A percentile compares a stretch with the other conserved stretches of the same genome.
phyloP scores from a whole-genome alignment of 139 green algal species.

The Marvania coccoides region DNA sequence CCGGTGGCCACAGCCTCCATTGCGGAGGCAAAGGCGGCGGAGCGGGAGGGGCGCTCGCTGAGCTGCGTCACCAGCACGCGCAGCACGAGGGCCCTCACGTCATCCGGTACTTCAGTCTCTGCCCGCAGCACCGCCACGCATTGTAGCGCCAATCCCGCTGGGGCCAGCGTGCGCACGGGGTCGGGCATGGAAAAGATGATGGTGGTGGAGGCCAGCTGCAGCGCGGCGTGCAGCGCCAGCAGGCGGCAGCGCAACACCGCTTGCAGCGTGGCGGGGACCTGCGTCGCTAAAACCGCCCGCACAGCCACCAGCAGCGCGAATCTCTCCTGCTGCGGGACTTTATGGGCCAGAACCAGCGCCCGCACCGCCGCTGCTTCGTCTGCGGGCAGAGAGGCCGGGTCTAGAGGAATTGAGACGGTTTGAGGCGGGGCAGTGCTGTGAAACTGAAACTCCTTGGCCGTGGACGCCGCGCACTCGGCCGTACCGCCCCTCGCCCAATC shows the following conservation, averaged over 20 bases:
- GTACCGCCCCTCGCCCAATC: neutral
- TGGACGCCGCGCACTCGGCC: conserved; percentile 42
- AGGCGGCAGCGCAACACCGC: conserved; percentile 37
- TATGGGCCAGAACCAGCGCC: conserved; percentile 52
- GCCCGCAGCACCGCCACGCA: conserved; percentile 15
- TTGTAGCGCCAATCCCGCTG: conserved; percentile 70
- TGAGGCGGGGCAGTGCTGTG: conserved; percentile 32
- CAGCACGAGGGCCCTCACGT: neutral
- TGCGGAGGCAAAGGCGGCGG: neutral
- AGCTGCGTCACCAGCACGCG: no score
- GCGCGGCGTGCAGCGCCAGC: conserved; percentile 66
- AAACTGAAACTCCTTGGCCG: no score
- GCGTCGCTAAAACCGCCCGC: conserved; percentile 14
- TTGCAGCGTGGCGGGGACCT: conserved; percentile 40
- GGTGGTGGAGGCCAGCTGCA: conserved; percentile 54
- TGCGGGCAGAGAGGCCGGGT: no score
- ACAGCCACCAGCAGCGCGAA: conserved; percentile 55
- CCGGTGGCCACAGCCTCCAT: neutral
- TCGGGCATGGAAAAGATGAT: conserved; percentile 62
- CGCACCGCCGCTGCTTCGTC: conserved; percentile 49
- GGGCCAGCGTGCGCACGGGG: no score
- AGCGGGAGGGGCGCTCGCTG: neutral
- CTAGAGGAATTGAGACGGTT: no score
- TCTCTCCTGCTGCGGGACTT: conserved; percentile 53
- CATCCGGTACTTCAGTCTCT: neutral